Conservation (phyloP, 306 rosid genomes). For the Malus orientalis region DNA sequence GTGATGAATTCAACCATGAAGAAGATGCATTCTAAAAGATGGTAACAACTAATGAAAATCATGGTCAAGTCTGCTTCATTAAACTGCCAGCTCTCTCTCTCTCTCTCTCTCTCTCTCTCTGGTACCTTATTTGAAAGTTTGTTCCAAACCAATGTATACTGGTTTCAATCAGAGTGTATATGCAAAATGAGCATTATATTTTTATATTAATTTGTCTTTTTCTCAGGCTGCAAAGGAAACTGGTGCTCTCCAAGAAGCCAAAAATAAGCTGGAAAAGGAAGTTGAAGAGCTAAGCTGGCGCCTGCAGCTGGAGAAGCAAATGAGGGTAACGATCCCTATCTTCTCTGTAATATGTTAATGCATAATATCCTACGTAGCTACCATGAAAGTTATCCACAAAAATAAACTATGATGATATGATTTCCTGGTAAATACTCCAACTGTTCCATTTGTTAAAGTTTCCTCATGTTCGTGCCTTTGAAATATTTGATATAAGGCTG, state of each 20-base stretch:
- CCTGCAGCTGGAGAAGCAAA: slow-evolving; percentile 59
- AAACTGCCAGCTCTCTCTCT: background rate
- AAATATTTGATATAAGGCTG: background rate
- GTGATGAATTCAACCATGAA: background rate
- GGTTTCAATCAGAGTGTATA: background rate
- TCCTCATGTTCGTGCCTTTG: background rate
- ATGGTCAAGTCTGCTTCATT: background rate
- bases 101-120: background rate
- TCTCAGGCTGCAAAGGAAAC: slow-evolving; percentile 85
- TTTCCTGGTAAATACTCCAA: background rate
- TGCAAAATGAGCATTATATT: background rate
- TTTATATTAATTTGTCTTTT: background rate
- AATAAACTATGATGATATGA: background rate
- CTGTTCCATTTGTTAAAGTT: background rate
- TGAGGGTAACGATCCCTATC: slow-evolving; percentile 46
- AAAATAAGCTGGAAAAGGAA: slow-evolving; percentile 64
- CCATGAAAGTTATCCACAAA: no score
- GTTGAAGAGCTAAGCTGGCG: slow-evolving; percentile 69
- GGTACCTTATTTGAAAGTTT: background rate
- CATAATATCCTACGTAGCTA: background rate
- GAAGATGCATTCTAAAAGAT: background rate
- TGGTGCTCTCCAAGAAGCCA: slow-evolving; percentile 88
- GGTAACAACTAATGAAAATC: background rate
- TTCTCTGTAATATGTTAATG: background rate
- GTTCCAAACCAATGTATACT: background rate